Conservation (phyloP, 768 basidiomycete species). For the Agrocybe praecox region DNA sequence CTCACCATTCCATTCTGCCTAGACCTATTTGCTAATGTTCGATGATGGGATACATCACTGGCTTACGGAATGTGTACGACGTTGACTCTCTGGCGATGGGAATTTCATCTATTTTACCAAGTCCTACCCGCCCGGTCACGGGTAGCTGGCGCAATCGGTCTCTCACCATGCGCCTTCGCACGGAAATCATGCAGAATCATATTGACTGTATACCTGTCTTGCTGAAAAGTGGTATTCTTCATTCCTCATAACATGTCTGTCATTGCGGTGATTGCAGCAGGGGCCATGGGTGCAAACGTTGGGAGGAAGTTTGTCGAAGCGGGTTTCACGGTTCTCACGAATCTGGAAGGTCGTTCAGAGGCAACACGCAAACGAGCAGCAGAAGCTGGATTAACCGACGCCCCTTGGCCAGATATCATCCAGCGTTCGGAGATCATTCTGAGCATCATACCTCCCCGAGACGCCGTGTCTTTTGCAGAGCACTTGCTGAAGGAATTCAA, state of each 20-base stretch:
- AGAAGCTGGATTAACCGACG: constrained; percentile 50
- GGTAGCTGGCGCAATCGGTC: background rate
- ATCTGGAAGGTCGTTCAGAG: constrained; percentile 54
- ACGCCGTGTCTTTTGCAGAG: constrained; percentile 48
- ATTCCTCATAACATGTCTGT: constrained; percentile 26
- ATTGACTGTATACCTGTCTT: background rate
- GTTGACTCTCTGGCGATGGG: too few species aligned
- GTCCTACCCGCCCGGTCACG: background rate
- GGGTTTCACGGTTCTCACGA: constrained; percentile 58
- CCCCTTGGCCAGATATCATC: constrained; percentile 29
- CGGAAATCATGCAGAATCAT: constrained; percentile 5
- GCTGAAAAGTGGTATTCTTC: background rate
- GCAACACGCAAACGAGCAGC: constrained; percentile 48
- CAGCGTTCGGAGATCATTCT: constrained; percentile 46
- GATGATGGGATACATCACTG: too few species aligned
- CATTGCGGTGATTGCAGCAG: constrained; percentile 55
- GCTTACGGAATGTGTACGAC: too few species aligned
- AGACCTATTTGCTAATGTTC: too few species aligned
- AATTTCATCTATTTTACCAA: too few species aligned
- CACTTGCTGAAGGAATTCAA: constrained; percentile 32
- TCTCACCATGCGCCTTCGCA: constrained; percentile 10
- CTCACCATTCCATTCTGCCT: too few species aligned
- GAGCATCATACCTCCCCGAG: constrained; percentile 60
- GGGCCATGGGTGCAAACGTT: constrained; percentile 63
- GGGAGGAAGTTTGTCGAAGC: constrained; percentile 45